phyloP scores from a whole-genome alignment of 202 grass and related monocot genomes.

The Carex sylvatica region DNA sequence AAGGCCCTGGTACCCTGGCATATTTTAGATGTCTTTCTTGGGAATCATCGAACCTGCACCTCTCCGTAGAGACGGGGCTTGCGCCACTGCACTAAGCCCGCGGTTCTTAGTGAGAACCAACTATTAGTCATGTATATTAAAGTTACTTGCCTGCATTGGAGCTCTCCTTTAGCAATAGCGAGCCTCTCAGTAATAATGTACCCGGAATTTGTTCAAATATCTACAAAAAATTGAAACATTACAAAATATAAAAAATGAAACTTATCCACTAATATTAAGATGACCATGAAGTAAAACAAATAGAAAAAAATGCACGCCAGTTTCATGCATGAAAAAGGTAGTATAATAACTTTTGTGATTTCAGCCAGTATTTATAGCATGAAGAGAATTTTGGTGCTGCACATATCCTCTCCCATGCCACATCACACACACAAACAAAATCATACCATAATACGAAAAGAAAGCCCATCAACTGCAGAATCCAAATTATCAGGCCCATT shows the following conservation, averaged over 20 bases:
- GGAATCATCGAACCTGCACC: too few relatives aligned
- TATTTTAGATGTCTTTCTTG: too few relatives aligned
- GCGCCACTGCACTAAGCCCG: too few relatives aligned
- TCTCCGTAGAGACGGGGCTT: too few relatives aligned
- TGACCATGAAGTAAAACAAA: background rate
- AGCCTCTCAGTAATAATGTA: constrained; percentile 65
- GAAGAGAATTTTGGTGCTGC: background rate
- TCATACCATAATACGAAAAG: constrained; percentile 64
- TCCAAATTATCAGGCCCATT: constrained; percentile 28
- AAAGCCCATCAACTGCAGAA: constrained; percentile 28
- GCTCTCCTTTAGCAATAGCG: constrained; percentile 56
- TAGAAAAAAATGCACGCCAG: background rate
- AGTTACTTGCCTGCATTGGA: constrained; percentile 6
- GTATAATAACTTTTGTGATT: background rate
- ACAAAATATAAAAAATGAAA: background rate
- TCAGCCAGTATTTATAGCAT: background rate
- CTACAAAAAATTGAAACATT: constrained; percentile 31
- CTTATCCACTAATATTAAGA: background rate
- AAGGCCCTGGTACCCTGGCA: too few relatives aligned
- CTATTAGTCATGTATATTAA: background rate
- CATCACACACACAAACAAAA: background rate
- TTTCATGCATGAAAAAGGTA: constrained; percentile 1
- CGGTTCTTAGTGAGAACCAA: background rate
- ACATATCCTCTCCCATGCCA: too few relatives aligned
- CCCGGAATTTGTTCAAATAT: constrained; percentile 94